Evolutionary conservation across 768 basidiomycete genomes (phyloP), one percentile per base, ranked within the genome.

Genomic region (Tricholoma matsutake): DNA sequence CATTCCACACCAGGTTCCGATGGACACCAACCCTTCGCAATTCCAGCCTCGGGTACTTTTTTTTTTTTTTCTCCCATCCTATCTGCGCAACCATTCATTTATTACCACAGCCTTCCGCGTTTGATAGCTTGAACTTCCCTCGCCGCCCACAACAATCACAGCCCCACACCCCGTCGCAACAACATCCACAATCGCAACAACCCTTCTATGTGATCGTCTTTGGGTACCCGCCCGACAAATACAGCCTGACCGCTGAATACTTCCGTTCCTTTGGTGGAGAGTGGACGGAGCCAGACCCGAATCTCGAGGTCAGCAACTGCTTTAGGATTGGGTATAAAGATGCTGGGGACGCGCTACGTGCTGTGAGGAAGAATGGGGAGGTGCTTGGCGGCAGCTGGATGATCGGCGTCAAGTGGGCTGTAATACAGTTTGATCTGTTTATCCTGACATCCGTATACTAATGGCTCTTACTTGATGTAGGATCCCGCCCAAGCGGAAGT

Each of bases 371-470:
- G 74, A 95, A 88, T 64, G 94, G 94, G 2, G 92, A 95, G 54
- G 74, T 94, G 1, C 69, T 95, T 20, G 76, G 81, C 10, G 89
- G 89, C 4, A 81, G 79, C 53, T 91, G 85, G 80, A 95, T 95
- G 92, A 77, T 95, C 35, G 94, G 93, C 11, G 86, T 85, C 43
- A 93, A 93, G 72, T 92, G 88, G 87, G 89, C 89, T 28, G 92
- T 93, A 70, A 62, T 25, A 25, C 22, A 25, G 90, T 84, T 18
- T 53, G 9, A n/a, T 31, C 29, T 2, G 8, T 31, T 9, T 53
- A n/a, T 2, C 31, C 4, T 10, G 14, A 16, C 11, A 35, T 57
- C 32, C 57, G 7, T 2, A 31, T 20, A 16, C 25, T 8, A 31
- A 37, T 43, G 20, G 9, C 31, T 52, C 13, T 18, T n/a, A 51